Conservation (phyloP, 768 basidiomycete genomes). For the Termitomyces sp. region DNA sequence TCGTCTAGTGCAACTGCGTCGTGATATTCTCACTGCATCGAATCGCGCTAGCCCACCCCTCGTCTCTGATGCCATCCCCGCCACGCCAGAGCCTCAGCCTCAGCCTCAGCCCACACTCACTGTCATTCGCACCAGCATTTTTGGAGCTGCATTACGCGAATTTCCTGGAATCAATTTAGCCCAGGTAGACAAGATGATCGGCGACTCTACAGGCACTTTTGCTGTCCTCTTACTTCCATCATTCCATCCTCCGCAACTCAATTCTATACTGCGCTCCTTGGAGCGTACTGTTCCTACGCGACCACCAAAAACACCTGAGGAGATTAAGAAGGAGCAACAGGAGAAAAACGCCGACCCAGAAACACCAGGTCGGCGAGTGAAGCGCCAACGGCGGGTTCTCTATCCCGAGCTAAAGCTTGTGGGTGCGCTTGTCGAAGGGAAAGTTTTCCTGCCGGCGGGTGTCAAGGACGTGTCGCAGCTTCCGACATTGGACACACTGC, state of each 20-base stretch:
- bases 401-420: constrained; percentile 67
- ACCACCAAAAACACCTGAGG: constrained; percentile 43
- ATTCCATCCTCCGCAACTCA: constrained; percentile 69
- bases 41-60: constrained; percentile 37
- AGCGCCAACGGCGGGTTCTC: constrained; percentile 47
- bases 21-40: constrained; percentile 57
- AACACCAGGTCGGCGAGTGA: constrained; percentile 66
- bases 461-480: constrained; percentile 64
- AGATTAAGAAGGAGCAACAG: constrained; percentile 41
- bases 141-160: constrained; percentile 72
- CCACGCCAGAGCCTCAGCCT: constrained; percentile 7
- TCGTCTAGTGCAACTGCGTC: constrained; percentile 61
- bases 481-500: constrained; percentile 70
- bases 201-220: constrained; percentile 52
- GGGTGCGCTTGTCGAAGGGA: constrained; percentile 76
- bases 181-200: constrained; percentile 46
- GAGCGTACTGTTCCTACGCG: constrained; percentile 61
- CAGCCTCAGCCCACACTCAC: constrained; percentile 37
- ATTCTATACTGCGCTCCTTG: constrained; percentile 59
- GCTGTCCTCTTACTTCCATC: constrained; percentile 60
- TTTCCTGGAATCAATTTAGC: constrained; percentile 42
- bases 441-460: constrained; percentile 54
- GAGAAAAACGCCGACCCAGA: constrained; percentile 59
- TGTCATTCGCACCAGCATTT: constrained; percentile 70
- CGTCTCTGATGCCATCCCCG: constrained; percentile 21